A percentile compares a stretch with the other conserved stretches of the same genome.
Conservation (phyloP, 108 stramenopile genomes). For the Fragilaria crotonensis region DNA sequence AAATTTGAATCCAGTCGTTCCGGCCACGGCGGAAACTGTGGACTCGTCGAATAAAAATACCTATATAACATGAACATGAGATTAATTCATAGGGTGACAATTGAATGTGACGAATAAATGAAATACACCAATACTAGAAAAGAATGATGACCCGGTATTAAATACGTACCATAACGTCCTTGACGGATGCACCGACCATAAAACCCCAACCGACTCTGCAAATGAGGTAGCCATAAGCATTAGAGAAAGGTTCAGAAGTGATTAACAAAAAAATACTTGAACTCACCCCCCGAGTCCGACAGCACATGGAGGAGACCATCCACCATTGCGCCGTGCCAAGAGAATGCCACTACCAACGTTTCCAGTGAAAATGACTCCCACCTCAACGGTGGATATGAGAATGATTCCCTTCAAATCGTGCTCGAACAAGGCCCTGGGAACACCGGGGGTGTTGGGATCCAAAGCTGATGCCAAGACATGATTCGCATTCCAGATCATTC, state of each 20-base stretch:
- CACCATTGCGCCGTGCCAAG: conserved; percentile 39
- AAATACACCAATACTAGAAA: too few relatives aligned
- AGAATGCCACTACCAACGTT: conserved; percentile 66
- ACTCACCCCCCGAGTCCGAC: conserved; percentile 55
- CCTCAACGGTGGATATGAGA: conserved; percentile 67
- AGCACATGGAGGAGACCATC: conserved; percentile 71
- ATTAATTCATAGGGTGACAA: too few relatives aligned
- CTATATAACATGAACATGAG: too few relatives aligned
- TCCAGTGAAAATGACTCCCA: conserved; percentile 62
- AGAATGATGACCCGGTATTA: too few relatives aligned
- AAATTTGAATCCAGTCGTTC: conserved; percentile 1
- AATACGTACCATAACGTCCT: conserved; percentile 69
- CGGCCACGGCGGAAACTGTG: conserved; percentile 1
- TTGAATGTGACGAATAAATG: too few relatives aligned
- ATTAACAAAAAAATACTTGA: too few relatives aligned
- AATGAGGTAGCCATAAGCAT: too few relatives aligned
- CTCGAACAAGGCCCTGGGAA: conserved; percentile 51
- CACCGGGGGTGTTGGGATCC: conserved; percentile 22
- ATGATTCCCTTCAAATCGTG: conserved; percentile 52
- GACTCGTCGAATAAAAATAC: conserved; percentile 41
- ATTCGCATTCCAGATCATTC: too few relatives aligned
- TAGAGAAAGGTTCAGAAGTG: too few relatives aligned
- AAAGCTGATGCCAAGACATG: conserved; percentile 33
- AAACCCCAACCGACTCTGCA: conserved; percentile 43
- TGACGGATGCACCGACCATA: conserved; percentile 57